phyloP scores from a whole-genome alignment of 345 rosid species.

The Citrus trifoliata region DNA sequence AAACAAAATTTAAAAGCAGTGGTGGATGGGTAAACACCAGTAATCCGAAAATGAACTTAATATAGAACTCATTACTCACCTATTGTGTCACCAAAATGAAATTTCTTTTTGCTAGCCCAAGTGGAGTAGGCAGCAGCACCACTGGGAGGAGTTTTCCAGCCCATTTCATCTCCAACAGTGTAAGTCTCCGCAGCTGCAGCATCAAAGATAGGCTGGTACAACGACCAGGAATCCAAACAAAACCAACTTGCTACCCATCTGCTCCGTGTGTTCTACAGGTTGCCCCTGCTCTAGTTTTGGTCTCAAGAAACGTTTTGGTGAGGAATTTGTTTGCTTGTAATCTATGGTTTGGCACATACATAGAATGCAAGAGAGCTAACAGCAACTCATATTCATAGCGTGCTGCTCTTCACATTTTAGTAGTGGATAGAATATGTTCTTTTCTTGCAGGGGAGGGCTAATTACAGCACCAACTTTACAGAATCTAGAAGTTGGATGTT shows the following conservation, averaged over 20 bases:
- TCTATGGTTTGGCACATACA: background rate
- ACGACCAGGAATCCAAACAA: background rate
- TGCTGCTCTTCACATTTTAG: background rate
- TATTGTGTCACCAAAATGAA: slow-evolving; percentile 9
- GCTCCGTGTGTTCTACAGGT: background rate
- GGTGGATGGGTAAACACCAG: background rate
- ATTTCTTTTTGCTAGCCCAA: slow-evolving; percentile 12
- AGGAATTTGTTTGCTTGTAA: background rate
- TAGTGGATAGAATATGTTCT: background rate
- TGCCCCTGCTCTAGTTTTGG: background rate
- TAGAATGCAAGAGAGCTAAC: background rate
- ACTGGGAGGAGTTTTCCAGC: slow-evolving; percentile 20
- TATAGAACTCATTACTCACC: background rate
- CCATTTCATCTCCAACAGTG: slow-evolving; percentile 16
- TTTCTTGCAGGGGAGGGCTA: background rate
- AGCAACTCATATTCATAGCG: background rate
- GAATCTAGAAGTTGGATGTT: background rate
- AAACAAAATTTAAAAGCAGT: background rate
- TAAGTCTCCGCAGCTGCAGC: background rate
- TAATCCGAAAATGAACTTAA: background rate
- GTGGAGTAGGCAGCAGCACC: slow-evolving; percentile 12
- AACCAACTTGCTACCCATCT: background rate
- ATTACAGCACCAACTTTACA: background rate
- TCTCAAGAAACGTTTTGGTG: background rate
- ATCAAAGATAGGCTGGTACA: background rate